Percentiles rank a stretch among this genome's conserved stretches.
Conservation (phyloP, 2,329 filamentous ascomycete species). For the Sodiomyces alkalinus region DNA sequence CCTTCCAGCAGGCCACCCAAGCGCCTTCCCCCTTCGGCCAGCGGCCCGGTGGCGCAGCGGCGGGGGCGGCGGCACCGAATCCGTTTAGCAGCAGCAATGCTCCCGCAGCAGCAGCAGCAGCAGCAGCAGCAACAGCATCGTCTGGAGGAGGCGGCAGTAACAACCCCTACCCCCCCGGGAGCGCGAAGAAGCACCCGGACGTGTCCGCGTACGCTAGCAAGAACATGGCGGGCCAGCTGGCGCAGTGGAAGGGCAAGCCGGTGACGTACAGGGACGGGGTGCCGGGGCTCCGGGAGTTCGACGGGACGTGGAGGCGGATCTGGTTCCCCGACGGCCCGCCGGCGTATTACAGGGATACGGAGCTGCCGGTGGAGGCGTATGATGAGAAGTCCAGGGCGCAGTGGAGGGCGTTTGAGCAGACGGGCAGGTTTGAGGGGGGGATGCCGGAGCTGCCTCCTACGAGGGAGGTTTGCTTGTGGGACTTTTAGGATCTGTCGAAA, state of each 20-base stretch:
- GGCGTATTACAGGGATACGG: conserved; percentile 45
- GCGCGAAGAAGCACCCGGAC: conserved; percentile 27
- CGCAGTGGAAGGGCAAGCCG: conserved; percentile 46
- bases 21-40: conserved; percentile 13
- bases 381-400: conserved; percentile 42
- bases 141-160: conserved; percentile 6
- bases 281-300: conserved; percentile 33
- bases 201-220: conserved; percentile 27
- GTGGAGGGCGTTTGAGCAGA: conserved; percentile 49
- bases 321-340: conserved; percentile 63
- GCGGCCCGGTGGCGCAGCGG: conserved; percentile 4
- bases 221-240: conserved; percentile 28
- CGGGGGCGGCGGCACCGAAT: conserved; percentile 7
- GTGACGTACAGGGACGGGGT: conserved; percentile 39
- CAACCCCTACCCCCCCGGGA: conserved; percentile 28
- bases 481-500: conserved; percentile 44
- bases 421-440: conserved; percentile 54
- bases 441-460: conserved; percentile 62
- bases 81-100: conserved; percentile 11
- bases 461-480: conserved; percentile 59
- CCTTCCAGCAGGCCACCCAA: conserved; percentile 15
- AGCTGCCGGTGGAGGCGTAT: conserved; percentile 40
- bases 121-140: conserved; percentile 5
- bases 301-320: conserved; percentile 46
- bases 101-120: conserved; percentile 6